Percentiles rank a stretch among this genome's conserved stretches.
Evolutionary conservation across 768 basidiomycete species (phyloP).

Genomic region (Tricholoma sp.): DNA sequence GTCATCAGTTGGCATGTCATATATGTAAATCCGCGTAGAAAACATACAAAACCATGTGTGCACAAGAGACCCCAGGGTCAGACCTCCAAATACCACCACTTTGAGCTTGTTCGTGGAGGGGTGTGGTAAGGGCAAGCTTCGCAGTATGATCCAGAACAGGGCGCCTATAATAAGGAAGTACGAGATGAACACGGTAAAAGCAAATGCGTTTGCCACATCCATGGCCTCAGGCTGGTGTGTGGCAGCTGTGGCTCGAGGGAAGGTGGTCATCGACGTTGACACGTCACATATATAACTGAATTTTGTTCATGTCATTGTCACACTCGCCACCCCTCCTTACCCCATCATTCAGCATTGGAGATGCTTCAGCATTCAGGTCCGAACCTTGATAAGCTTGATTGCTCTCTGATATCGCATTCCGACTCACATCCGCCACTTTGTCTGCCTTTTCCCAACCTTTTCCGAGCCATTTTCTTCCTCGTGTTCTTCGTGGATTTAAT

Average conservation of each 20-base stretch:
- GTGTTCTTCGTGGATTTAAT: background rate
- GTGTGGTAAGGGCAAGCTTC: background rate
- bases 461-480: background rate
- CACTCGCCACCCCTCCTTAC: background rate
- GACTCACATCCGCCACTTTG: no score
- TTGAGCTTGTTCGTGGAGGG: background rate
- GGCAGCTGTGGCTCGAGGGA: background rate
- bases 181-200: constrained; percentile 14
- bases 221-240: background rate
- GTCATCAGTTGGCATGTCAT: background rate
- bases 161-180: constrained; percentile 22
- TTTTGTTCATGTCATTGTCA: background rate
- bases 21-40: background rate
- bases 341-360: background rate
- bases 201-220: background rate
- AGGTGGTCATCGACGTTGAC: background rate
- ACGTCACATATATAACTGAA: background rate
- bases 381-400: no score
- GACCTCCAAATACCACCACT: constrained; percentile 10
- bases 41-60: constrained; percentile 35
- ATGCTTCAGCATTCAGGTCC: no score
- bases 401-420: no score
- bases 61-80: constrained; percentile 21
- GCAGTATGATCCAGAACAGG: constrained; percentile 16
- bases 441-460: no score